phyloP scores from a whole-genome alignment of 768 basidiomycete species.

The Sporobolomyces phaffii region DNA sequence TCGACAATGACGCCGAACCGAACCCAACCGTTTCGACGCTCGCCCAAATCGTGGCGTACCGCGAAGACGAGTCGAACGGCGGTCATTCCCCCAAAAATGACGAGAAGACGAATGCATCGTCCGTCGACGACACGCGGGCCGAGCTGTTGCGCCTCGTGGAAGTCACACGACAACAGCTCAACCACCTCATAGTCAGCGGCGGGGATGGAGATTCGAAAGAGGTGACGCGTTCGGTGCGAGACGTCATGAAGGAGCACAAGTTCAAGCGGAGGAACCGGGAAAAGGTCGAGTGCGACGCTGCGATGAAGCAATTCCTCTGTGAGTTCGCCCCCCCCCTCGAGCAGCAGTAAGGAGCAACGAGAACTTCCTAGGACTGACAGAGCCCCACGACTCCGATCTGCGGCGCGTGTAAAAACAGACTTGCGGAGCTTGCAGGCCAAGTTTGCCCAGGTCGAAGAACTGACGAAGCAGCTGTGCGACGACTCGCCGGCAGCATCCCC shows the following conservation, averaged over 20 bases:
- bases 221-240: background rate
- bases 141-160: background rate
- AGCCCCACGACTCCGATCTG: too few species aligned
- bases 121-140: background rate
- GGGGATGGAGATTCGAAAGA: background rate
- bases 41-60: background rate
- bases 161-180: background rate
- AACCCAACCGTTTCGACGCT: background rate
- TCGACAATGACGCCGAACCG: background rate
- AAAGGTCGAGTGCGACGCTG: conserved; percentile 10
- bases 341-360: background rate
- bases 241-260: conserved; percentile 1
- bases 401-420: background rate
- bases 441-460: background rate
- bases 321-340: background rate
- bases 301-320: conserved; percentile 28
- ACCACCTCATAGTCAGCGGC: conserved; percentile 6
- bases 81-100: background rate
- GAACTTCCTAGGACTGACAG: background rate
- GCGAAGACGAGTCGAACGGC: background rate
- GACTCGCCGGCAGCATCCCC: background rate
- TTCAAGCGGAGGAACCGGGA: conserved; percentile 14
- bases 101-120: background rate
- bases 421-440: background rate
- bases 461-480: background rate